Base-by-base conservation (phyloP, 768 basidiomycete species). In the Tubosaeta brunneosetosa region DNA sequence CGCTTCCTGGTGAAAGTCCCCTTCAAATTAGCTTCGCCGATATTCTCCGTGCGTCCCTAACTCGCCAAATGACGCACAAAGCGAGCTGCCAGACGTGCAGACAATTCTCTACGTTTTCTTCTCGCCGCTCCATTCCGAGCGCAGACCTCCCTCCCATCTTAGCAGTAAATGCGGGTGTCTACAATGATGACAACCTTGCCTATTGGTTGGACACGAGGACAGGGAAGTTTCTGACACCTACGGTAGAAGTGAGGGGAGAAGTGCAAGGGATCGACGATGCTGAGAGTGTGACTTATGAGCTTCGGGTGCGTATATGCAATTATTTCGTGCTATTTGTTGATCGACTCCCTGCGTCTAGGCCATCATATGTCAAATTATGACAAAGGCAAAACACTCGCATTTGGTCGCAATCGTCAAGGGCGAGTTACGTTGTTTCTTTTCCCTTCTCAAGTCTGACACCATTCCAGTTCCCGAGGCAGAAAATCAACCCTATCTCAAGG, bases 331-430 rank as follows among this genome's bases (percentile, higher is more conserved):
- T 2, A 13, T 13, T 32, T 29, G 1, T 34, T 25, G 10, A 36
- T 37, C 50, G 14, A 33, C n/a, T 10, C 16, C 12, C 16, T 4
- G 9, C 40, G 11, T 32, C 32, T 56, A 97, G 91, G 82, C 90
- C 10, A 73, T 97, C 55, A 80, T 97, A 6, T 84, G 87, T 6
- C 88, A 95, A 66, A 81, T 97, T 7, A 77, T 80, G 44, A 74
- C 80, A 13, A 91, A 87, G 58, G 82, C 82, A 37, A 80, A 79
- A 34, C 78, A 79, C 38, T 85, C 89, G 0, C 97, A 98, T 69
- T 76, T 98, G 17, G 89, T 95, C 12, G 86, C 94, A 2, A 81
- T 97, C 51, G 77, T 95, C 34, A 92, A 88, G 75, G 83, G 94
- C 85, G 59, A 55, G 53, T 42, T 46, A 6, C 26, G 1, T 5